phyloP scores from a whole-genome alignment of 768 basidiomycete genomes.

The Macrolepiota dolichaula region DNA sequence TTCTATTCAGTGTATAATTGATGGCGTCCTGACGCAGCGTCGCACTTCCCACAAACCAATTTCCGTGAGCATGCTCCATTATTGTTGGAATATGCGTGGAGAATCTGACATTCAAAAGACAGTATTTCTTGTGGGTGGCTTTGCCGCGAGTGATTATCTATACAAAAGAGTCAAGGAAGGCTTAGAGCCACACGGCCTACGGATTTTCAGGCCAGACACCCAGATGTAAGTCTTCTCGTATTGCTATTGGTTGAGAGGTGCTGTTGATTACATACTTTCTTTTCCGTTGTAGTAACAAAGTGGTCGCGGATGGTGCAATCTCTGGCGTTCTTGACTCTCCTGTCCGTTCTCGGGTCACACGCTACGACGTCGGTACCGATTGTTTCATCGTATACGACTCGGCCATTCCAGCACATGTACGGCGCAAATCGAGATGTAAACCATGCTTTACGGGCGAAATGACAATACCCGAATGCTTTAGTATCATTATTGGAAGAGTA shows the following conservation, averaged over 20 bases:
- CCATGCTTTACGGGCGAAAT: conserved; percentile 34
- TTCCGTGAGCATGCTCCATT: conserved; percentile 16
- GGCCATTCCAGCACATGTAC: conserved; percentile 35
- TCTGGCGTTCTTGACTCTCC: conserved; percentile 43
- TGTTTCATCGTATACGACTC: conserved; percentile 33
- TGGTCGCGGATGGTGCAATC: conserved; percentile 50
- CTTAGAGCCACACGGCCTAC: conserved; percentile 34
- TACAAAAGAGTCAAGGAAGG: conserved; percentile 35
- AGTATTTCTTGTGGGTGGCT: conserved; percentile 46
- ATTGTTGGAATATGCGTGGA: neutral
- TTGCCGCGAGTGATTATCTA: conserved; percentile 47
- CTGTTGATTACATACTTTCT: neutral
- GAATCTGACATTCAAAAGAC: conserved; percentile 16
- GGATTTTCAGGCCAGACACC: conserved; percentile 47
- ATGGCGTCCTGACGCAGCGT: conserved; percentile 19
- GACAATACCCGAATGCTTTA: conserved; percentile 37
- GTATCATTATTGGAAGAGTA: conserved; percentile 41
- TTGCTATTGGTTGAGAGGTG: neutral
- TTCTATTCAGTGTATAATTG: conserved; percentile 26
- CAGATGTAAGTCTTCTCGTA: conserved; percentile 39
- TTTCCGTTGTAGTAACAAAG: conserved; percentile 30
- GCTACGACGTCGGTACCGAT: conserved; percentile 44
- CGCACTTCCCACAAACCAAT: conserved; percentile 17
- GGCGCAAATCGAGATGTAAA: conserved; percentile 27
- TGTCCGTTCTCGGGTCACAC: conserved; percentile 45